Conservation (phyloP, 371 early-diverging fungal species). For the Circinella minor region DNA sequence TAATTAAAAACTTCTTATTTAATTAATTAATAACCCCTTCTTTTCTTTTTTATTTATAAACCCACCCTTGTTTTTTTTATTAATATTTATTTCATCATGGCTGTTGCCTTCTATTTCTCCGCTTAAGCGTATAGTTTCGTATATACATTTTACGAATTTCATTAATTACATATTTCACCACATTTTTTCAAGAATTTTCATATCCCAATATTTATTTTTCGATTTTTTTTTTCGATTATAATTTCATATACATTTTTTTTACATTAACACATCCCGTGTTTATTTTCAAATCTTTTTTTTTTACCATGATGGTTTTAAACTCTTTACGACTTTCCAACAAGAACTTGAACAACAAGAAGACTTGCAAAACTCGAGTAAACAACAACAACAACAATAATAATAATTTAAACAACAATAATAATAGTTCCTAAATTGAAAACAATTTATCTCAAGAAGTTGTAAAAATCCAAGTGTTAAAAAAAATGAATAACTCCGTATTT, state of each 20-base stretch:
- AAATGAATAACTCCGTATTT: slow-evolving; percentile 5
- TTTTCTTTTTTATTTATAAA: background rate
- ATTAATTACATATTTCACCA: slow-evolving; percentile 7
- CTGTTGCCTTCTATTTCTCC: slow-evolving; percentile 9
- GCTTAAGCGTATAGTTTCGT: slow-evolving; percentile 7
- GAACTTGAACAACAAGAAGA: slow-evolving; percentile 11
- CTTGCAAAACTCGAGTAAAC: slow-evolving; percentile 7
- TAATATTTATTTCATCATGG: slow-evolving; percentile 3
- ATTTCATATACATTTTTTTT: background rate
- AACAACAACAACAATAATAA: background rate
- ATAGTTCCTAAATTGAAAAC: slow-evolving; percentile 2
- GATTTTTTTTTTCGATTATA: slow-evolving; percentile 1
- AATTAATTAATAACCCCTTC: background rate
- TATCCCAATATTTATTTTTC: background rate
- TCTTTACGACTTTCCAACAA: slow-evolving; percentile 6
- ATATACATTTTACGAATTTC: slow-evolving; percentile 6
- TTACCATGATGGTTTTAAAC: slow-evolving; percentile 8
- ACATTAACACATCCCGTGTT: background rate
- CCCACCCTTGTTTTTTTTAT: background rate
- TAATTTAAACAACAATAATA: slow-evolving; percentile 6
- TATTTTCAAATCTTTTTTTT: background rate
- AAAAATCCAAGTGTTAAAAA: no score
- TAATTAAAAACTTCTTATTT: background rate
- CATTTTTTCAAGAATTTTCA: background rate
- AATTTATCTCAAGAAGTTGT: background rate